These are phyloP conservation scores for Zygotorulaspora florentina DNA, from an alignment of 805 yeast genomes.

Conservation along the genomic window DNA sequence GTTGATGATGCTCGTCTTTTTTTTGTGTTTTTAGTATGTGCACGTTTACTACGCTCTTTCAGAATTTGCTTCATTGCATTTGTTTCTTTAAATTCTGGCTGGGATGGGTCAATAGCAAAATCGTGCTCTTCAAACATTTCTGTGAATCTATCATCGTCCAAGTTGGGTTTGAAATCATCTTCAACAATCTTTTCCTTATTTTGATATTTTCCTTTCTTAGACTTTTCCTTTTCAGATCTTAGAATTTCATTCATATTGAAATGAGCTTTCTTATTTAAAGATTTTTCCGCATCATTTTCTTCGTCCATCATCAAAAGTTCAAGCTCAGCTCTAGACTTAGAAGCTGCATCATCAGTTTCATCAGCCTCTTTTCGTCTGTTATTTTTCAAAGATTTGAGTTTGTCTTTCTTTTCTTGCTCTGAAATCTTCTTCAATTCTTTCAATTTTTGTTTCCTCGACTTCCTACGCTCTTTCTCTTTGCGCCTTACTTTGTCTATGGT, in stretches of 20 bases:
- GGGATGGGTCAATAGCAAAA: constrained; percentile 91
- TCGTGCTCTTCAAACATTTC: constrained; percentile 82
- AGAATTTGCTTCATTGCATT: constrained; percentile 79
- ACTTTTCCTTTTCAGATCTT: constrained; percentile 64
- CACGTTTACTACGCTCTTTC: constrained; percentile 64
- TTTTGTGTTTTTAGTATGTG: constrained; percentile 21
- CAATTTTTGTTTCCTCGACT: constrained; percentile 71
- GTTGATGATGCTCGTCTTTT: constrained; percentile 15
- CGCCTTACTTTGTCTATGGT: constrained; percentile 77
- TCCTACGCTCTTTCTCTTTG: constrained; percentile 90
- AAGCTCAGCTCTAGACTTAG: constrained; percentile 58
- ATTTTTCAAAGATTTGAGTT: constrained; percentile 32
- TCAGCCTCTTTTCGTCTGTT: constrained; percentile 17
- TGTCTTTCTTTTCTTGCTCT: constrained; percentile 47
- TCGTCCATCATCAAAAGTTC: constrained; percentile 72
- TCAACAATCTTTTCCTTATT: constrained; percentile 48
- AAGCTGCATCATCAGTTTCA: constrained; percentile 24
- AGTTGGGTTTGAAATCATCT: constrained; percentile 60
- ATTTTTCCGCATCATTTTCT: constrained; percentile 37
- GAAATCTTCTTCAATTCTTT: constrained; percentile 55
- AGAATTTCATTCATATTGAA: constrained; percentile 75
- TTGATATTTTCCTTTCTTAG: constrained; percentile 45
- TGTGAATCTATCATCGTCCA: constrained; percentile 78
- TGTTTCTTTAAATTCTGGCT: constrained; percentile 85
- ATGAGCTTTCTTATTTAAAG: constrained; percentile 48